phyloP scores from a whole-genome alignment of 805 yeast species.

The Starmerella asiatica region DNA sequence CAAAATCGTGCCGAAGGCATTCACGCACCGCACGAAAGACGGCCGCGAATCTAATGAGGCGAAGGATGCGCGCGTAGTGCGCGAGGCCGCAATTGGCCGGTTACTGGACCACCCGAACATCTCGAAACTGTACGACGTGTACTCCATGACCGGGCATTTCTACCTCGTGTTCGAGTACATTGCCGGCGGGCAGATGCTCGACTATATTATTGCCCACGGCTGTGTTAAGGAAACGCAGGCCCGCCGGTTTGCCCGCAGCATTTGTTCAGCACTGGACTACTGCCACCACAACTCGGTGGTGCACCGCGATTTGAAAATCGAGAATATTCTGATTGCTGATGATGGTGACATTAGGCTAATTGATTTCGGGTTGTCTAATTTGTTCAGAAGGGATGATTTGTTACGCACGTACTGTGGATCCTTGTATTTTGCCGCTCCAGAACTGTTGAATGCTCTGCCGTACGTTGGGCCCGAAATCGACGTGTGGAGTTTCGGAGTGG shows the following conservation, averaged over 20 bases:
- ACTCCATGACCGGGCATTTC: constrained; percentile 91
- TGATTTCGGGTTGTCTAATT: constrained; percentile 88
- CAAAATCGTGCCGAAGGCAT: constrained; percentile 84
- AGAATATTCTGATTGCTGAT: constrained; percentile 85
- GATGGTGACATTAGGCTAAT: constrained; percentile 90
- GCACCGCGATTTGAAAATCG: constrained; percentile 92
- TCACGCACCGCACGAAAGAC: constrained; percentile 34
- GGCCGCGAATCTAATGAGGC: constrained; percentile 34
- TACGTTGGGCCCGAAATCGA: constrained; percentile 96
- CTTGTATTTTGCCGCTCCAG: constrained; percentile 96
- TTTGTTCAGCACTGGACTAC: constrained; percentile 85
- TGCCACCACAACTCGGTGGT: constrained; percentile 90
- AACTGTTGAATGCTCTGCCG: constrained; percentile 78
- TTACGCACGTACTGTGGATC: constrained; percentile 95
- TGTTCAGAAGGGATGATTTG: constrained; percentile 56
- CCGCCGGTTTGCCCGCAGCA: constrained; percentile 85
- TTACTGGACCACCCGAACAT: constrained; percentile 83
- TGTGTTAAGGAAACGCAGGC: constrained; percentile 88
- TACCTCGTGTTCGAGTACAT: constrained; percentile 95
- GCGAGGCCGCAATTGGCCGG: constrained; percentile 91
- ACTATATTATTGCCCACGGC: constrained; percentile 93
- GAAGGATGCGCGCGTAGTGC: constrained; percentile 77
- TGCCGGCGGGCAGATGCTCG: constrained; percentile 94
- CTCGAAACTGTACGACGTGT: constrained; percentile 83
- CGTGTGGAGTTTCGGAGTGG: constrained; percentile 97